Percentiles rank a stretch among this genome's conserved stretches.
Evolutionary conservation across 148 eudicot genomes (phyloP).

Genomic region (Hydrangea macrophylla): DNA sequence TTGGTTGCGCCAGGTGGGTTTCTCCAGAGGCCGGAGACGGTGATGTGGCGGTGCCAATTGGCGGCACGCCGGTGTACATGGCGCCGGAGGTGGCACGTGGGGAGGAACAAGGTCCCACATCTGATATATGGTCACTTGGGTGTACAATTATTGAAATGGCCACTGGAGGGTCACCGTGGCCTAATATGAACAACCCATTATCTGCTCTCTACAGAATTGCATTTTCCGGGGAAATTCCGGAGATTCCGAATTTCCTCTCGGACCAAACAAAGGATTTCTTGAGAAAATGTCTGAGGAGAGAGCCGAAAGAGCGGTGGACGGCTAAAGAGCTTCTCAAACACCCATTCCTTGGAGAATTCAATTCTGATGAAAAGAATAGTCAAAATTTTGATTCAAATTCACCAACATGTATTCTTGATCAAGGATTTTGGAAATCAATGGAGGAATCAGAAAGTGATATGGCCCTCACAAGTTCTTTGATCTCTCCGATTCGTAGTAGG

Average conservation of each 20-base stretch:
- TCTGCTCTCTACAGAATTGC: slow-evolving; percentile 46
- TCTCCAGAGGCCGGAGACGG: slow-evolving; percentile 9
- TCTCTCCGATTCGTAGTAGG: slow-evolving; percentile 26
- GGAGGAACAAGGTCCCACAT: slow-evolving; percentile 44
- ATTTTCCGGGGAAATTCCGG: slow-evolving; percentile 46
- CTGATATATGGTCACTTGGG: slow-evolving; percentile 74
- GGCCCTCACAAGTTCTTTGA: background rate
- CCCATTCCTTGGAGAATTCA: slow-evolving; percentile 37
- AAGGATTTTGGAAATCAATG: slow-evolving; percentile 39
- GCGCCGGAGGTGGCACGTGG: slow-evolving; percentile 72
- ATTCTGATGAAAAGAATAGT: background rate
- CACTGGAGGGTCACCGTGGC: slow-evolving; percentile 56
- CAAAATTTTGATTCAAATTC: slow-evolving; percentile 20
- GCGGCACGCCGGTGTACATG: slow-evolving; percentile 74
- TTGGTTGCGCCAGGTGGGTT: slow-evolving; percentile 58
- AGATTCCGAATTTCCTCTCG: slow-evolving; percentile 42
- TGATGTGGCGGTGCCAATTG: slow-evolving; percentile 16
- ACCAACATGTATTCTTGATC: slow-evolving; percentile 63
- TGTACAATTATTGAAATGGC: slow-evolving; percentile 65
- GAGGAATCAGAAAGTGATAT: slow-evolving; percentile 20
- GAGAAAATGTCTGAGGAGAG: slow-evolving; percentile 44
- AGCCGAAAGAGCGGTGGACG: slow-evolving; percentile 61
- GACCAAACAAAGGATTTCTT: slow-evolving; percentile 54
- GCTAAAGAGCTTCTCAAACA: slow-evolving; percentile 55
- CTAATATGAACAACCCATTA: slow-evolving; percentile 25